These are phyloP conservation scores for Choiromyces venosus DNA, from an alignment of 495 filamentous ascomycete genomes.

Conservation along the genomic window DNA sequence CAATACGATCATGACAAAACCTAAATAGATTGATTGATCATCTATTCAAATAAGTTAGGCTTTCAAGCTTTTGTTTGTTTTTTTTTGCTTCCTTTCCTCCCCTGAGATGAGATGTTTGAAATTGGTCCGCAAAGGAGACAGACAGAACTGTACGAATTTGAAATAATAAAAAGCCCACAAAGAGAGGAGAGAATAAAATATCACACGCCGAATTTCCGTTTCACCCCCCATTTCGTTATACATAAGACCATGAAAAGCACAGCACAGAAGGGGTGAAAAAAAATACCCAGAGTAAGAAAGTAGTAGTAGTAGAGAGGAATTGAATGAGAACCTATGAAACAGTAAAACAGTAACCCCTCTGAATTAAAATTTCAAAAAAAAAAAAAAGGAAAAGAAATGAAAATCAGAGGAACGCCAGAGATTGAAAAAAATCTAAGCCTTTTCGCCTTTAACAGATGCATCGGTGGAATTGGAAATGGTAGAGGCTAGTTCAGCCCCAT, in stretches of 20 bases:
- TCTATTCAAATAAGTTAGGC: neutral
- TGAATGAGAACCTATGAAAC: conserved; percentile 5
- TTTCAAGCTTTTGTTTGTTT: conserved; percentile 8
- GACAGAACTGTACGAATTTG: neutral
- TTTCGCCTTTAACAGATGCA: conserved; percentile 34
- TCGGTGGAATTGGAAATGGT: conserved; percentile 33
- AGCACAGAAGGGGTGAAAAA: neutral
- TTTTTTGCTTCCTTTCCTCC: neutral
- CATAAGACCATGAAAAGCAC: conserved; percentile 1
- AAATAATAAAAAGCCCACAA: neutral
- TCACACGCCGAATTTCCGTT: neutral
- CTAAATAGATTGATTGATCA: neutral
- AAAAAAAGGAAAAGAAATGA: conserved; percentile 13
- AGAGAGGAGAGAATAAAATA: neutral
- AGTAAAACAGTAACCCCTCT: neutral
- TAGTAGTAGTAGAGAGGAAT: neutral
- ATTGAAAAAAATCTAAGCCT: conserved; percentile 31
- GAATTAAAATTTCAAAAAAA: conserved; percentile 16
- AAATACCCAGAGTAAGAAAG: conserved; percentile 1
- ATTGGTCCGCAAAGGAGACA: conserved; percentile 6
- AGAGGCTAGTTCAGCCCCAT: conserved; percentile 46
- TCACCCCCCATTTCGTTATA: conserved; percentile 1
- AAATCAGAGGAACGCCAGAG: conserved; percentile 21
- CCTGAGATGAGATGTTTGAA: conserved; percentile 17
- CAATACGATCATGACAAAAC: neutral